These are phyloP conservation scores for Myrica gale DNA, from an alignment of 306 rosid species.

Conservation along the genomic window DNA sequence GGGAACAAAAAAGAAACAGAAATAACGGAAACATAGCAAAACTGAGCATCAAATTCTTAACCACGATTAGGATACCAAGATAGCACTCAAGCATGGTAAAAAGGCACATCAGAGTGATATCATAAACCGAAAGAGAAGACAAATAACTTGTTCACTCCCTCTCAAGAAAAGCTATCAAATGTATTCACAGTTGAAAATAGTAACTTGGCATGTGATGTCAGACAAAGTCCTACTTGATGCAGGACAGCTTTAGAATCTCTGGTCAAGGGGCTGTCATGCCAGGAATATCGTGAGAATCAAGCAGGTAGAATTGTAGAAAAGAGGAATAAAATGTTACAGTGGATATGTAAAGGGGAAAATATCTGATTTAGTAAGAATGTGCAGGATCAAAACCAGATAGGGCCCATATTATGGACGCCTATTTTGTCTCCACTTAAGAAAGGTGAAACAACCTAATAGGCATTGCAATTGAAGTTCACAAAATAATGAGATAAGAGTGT, in stretches of 20 bases:
- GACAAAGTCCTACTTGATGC: neutral
- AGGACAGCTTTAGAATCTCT: neutral
- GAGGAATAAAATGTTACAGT: neutral
- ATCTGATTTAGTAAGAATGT: neutral
- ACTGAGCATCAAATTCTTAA: neutral
- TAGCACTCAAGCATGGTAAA: neutral
- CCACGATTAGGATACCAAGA: neutral
- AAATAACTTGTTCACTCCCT: neutral
- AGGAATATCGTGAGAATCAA: neutral
- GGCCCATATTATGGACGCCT: too few species aligned
- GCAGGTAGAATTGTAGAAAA: neutral
- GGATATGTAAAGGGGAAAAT: neutral
- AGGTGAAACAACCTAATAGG: too few species aligned
- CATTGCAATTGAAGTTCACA: too few species aligned
- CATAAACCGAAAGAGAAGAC: neutral
- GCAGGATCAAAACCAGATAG: too few species aligned
- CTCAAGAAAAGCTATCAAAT: neutral
- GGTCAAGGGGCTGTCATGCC: neutral
- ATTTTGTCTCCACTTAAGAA: too few species aligned
- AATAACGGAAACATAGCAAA: too few species aligned
- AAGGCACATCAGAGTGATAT: neutral
- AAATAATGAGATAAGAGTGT: neutral
- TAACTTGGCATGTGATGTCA: slow-evolving; percentile 1
- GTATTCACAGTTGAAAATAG: neutral
- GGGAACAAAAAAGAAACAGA: neutral